Evolutionary conservation across 2,329 filamentous ascomycete genomes (phyloP).

Genomic region (Calonectria henricotiae): DNA sequence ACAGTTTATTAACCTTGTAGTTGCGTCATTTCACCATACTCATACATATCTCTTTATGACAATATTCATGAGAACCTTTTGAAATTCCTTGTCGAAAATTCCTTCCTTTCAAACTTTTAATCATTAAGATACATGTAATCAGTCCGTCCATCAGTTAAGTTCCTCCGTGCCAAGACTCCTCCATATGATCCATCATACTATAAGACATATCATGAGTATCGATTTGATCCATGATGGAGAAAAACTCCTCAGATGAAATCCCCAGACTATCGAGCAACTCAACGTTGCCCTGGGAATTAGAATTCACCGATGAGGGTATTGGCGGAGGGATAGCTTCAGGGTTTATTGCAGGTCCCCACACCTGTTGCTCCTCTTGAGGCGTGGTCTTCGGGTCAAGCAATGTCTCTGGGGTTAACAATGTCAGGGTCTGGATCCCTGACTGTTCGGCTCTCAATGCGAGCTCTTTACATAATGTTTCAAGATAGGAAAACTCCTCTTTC

Average conservation of each 20-base stretch:
- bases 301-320: slow-evolving; percentile 8
- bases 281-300: slow-evolving; percentile 42
- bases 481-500: slow-evolving; percentile 55
- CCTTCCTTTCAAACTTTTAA: too few relatives aligned
- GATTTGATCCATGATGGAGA: slow-evolving; percentile 59
- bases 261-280: slow-evolving; percentile 59
- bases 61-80: too few relatives aligned
- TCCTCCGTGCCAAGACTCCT: slow-evolving; percentile 12
- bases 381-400: slow-evolving; percentile 29
- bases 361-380: slow-evolving; percentile 25
- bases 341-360: slow-evolving; percentile 10
- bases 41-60: too few relatives aligned
- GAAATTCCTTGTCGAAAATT: too few relatives aligned
- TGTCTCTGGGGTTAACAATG: slow-evolving; percentile 40
- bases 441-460: slow-evolving; percentile 49
- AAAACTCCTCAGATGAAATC: slow-evolving; percentile 60
- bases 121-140: not conserved
- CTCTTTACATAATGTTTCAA: slow-evolving; percentile 53
- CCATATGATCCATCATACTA: slow-evolving; percentile 38
- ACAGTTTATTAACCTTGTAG: too few relatives aligned
- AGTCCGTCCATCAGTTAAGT: not conserved
- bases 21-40: too few relatives aligned
- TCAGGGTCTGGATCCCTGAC: slow-evolving; percentile 51
- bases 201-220: slow-evolving; percentile 49
- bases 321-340: slow-evolving; percentile 9